A percentile compares a stretch with the other conserved stretches of the same genome.
Evolutionary conservation across 2,329 filamentous ascomycete genomes (phyloP).

Genomic region (Juglanconis juglandina): DNA sequence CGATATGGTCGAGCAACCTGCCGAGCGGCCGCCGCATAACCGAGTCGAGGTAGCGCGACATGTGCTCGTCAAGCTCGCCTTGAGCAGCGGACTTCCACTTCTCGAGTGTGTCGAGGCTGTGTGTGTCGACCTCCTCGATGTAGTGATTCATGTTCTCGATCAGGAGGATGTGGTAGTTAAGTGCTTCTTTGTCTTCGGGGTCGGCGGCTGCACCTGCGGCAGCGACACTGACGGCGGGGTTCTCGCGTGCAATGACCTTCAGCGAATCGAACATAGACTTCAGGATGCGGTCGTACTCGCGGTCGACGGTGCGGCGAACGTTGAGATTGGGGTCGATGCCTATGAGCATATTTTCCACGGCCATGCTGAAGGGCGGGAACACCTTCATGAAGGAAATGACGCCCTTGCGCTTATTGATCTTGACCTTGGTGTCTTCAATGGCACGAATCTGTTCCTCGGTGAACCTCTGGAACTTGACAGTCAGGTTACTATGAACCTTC

Average conservation of each 20-base stretch:
- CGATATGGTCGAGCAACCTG: constrained; percentile 86
- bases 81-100: constrained; percentile 78
- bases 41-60: constrained; percentile 80
- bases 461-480: constrained; percentile 78
- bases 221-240: constrained; percentile 46
- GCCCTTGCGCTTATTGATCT: constrained; percentile 97
- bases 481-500: constrained; percentile 71
- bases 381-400: constrained; percentile 93
- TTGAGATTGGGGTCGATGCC: constrained; percentile 54
- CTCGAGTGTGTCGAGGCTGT: constrained; percentile 70
- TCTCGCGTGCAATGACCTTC: constrained; percentile 84
- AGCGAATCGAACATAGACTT: constrained; percentile 97
- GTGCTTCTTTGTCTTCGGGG: constrained; percentile 87
- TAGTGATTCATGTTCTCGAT: constrained; percentile 99
- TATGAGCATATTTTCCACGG: constrained; percentile 79
- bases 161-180: constrained; percentile 94
- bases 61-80: constrained; percentile 78
- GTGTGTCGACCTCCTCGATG: constrained; percentile 80
- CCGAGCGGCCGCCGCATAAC: constrained; percentile 87
- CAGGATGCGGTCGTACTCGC: constrained; percentile 83
- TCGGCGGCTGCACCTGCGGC: constrained; percentile 36
- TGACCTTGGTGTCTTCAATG: constrained; percentile 97
- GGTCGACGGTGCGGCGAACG: constrained; percentile 75
- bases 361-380: constrained; percentile 80
- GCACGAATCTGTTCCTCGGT: constrained; percentile 92